Percentiles rank a stretch among this genome's conserved stretches.
Evolutionary conservation across 164 flowering plant species (phyloP).

Genomic region (Santalum album): DNA sequence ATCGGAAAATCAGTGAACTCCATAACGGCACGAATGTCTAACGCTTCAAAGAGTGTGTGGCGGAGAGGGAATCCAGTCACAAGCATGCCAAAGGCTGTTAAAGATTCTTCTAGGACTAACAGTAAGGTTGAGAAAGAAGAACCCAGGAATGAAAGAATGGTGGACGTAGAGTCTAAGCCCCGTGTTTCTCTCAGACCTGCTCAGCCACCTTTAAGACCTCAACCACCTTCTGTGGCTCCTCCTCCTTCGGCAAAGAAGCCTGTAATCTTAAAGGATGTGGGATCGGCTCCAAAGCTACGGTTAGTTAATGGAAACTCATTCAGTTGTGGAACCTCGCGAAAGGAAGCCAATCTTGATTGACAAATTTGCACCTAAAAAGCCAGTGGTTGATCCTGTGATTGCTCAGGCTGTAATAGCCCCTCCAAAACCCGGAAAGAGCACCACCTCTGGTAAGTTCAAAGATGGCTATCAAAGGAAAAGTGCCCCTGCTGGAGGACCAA

Average conservation of each 20-base stretch:
- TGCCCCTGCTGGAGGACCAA: slow-evolving; percentile 36
- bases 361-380: slow-evolving; percentile 75
- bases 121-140: slow-evolving; percentile 13
- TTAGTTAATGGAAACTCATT: slow-evolving; percentile 17
- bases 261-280: slow-evolving; percentile 66
- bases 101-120: slow-evolving; percentile 25
- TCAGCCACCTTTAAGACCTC: slow-evolving; percentile 46
- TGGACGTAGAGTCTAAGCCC: slow-evolving; percentile 17
- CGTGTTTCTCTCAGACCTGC: slow-evolving; percentile 23
- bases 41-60: slow-evolving; percentile 83
- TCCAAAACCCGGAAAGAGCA: slow-evolving; percentile 47
- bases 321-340: slow-evolving; percentile 30
- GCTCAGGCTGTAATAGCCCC: slow-evolving; percentile 62
- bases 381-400: slow-evolving; percentile 54
- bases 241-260: slow-evolving; percentile 47
- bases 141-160: slow-evolving; percentile 13
- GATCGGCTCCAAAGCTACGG: slow-evolving; percentile 38
- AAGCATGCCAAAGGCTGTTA: slow-evolving; percentile 39
- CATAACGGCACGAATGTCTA: slow-evolving; percentile 22
- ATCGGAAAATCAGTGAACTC: slow-evolving; percentile 21
- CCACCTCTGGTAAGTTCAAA: slow-evolving; percentile 43
- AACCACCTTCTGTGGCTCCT: slow-evolving; percentile 64
- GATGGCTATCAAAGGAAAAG: slow-evolving; percentile 57
- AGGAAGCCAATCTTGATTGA: slow-evolving; percentile 74
- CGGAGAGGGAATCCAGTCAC: slow-evolving; percentile 72